Conservation (phyloP, 352 stramenopile genomes). For the Globisporangium radiosum region DNA sequence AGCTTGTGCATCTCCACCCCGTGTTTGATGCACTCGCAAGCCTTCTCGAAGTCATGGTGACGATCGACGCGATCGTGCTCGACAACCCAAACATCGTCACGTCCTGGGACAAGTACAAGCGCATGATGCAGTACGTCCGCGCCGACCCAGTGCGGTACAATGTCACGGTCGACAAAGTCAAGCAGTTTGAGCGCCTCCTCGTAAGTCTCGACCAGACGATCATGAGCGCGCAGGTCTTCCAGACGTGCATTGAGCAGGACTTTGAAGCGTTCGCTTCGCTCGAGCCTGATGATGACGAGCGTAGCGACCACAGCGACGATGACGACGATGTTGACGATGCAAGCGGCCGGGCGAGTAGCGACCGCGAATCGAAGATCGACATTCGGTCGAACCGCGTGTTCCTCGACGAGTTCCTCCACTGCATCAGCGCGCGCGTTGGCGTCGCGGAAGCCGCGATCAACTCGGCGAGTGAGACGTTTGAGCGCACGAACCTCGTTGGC, state of each 20-base stretch:
- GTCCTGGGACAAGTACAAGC: constrained; percentile 89
- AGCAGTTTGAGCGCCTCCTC: constrained; percentile 81
- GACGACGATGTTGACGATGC: constrained; percentile 7
- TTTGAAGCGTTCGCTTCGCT: constrained; percentile 78
- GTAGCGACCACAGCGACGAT: constrained; percentile 35
- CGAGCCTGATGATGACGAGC: constrained; percentile 54
- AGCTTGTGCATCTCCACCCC: constrained; percentile 73
- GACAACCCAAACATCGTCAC: constrained; percentile 84
- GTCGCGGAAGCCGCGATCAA: constrained; percentile 70
- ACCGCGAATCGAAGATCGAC: constrained; percentile 68
- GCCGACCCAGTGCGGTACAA: constrained; percentile 77
- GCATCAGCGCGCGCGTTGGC: constrained; percentile 61
- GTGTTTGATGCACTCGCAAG: constrained; percentile 76
- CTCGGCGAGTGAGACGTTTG: constrained; percentile 82
- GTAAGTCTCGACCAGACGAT: constrained; percentile 86
- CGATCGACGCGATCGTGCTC: constrained; percentile 83
- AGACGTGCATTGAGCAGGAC: constrained; percentile 85
- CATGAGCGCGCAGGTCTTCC: constrained; percentile 84
- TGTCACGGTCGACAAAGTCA: constrained; percentile 75
- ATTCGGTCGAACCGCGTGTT: constrained; percentile 81
- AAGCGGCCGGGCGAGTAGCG: constrained; percentile 44
- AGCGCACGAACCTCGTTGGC: constrained; percentile 83
- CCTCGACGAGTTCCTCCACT: constrained; percentile 83
- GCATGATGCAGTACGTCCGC: constrained; percentile 88
- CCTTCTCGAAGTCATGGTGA: constrained; percentile 85